phyloP scores from a whole-genome alignment of 306 rosid genomes.

The Alnus rubra region DNA sequence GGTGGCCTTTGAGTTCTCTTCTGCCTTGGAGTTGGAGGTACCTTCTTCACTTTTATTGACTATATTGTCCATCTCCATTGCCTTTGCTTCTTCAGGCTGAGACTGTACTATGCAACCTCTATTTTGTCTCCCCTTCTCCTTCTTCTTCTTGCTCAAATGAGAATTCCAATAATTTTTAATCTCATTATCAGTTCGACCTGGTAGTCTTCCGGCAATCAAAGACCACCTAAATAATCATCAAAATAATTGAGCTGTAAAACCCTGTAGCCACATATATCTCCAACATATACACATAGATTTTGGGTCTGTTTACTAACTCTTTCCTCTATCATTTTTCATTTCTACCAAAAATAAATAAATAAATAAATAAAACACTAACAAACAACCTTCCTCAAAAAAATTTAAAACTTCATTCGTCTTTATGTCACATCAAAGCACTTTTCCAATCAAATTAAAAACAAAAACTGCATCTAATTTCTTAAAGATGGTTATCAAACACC shows the following conservation, averaged over 20 bases:
- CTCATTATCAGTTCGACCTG: slow-evolving; percentile 49
- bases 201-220: slow-evolving; percentile 44
- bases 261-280: neutral
- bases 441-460: no score
- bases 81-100: neutral
- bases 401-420: no score
- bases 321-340: no score
- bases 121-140: slow-evolving; percentile 26
- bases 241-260: neutral
- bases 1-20: slow-evolving; percentile 5
- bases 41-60: slow-evolving; percentile 10
- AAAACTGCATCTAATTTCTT: no score
- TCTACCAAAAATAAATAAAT: no score
- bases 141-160: slow-evolving; percentile 45
- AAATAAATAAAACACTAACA: no score
- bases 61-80: neutral
- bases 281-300: no score
- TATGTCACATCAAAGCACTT: no score
- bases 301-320: no score
- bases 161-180: slow-evolving; percentile 51
- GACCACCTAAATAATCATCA: slow-evolving; percentile 33
- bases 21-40: slow-evolving; percentile 1
- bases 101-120: slow-evolving; percentile 12
- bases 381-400: no score
- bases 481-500: no score